Percentiles rank a stretch among this genome's conserved stretches.
phyloP scores from a whole-genome alignment of 257 asterid species.

The Gynochthodes officinalis region DNA sequence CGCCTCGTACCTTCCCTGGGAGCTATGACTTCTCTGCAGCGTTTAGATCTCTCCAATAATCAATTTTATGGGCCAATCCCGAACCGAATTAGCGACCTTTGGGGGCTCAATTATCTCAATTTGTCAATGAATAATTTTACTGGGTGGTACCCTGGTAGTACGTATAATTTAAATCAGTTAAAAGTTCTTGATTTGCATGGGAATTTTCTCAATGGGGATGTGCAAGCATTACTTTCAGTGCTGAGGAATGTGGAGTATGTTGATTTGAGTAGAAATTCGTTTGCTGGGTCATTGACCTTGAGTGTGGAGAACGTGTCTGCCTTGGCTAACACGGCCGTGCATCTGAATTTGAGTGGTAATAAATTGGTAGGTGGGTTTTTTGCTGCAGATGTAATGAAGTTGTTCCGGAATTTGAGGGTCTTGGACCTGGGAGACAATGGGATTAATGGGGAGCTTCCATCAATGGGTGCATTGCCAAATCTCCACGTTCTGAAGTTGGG shows the following conservation, averaged over 20 bases:
- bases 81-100: conserved; percentile 49
- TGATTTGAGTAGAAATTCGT: conserved; percentile 70
- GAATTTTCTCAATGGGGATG: conserved; percentile 58
- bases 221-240: conserved; percentile 42
- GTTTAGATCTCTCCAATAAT: conserved; percentile 72
- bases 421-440: conserved; percentile 68
- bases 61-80: conserved; percentile 80
- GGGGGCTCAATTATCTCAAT: conserved; percentile 63
- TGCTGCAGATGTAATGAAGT: conserved; percentile 38
- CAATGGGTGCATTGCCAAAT: conserved; percentile 47
- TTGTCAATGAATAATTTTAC: conserved; percentile 59
- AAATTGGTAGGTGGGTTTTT: conserved; percentile 56
- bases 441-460: conserved; percentile 61
- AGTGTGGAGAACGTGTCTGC: conserved; percentile 53
- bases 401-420: conserved; percentile 62
- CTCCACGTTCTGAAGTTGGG: conserved; percentile 60
- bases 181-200: conserved; percentile 68
- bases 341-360: conserved; percentile 64
- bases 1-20: conserved; percentile 80
- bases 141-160: conserved; percentile 60
- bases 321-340: conserved; percentile 62
- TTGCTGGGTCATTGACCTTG: conserved; percentile 54
- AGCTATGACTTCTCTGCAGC: conserved; percentile 53
- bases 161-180: conserved; percentile 66
- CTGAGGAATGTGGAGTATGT: conserved; percentile 63